Base-by-base conservation (phyloP, 106 monocot genomes). In the Dendrobium catenatum region DNA sequence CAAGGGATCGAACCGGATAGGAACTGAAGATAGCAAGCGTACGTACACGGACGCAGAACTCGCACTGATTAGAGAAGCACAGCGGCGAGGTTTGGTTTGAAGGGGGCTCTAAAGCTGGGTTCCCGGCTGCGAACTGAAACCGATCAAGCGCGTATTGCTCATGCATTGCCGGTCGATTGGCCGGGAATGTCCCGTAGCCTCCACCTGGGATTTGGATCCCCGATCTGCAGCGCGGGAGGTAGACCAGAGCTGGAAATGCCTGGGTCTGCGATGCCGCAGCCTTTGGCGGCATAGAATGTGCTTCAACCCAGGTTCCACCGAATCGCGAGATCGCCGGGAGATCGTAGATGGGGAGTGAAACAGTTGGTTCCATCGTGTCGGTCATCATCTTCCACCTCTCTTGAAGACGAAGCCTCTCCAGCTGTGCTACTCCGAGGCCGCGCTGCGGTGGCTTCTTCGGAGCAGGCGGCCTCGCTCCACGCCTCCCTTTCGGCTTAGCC, bases 81-180 rank as follows among this genome's bases (percentile, higher is more conserved):
- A 70, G 84, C 58, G 75, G 61, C 19, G 75, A 77, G 37, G 42
- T 93, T 90, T 90, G 92, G 88, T 66, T 93, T 79, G 92, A 93
- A 90, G 92, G 82, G 85, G 83, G 86, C 88, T 90, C 90, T 72
- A 67, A 76, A 31, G 59, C 3, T 1, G 78, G 73, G 11, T 7
- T 26, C 1, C 16, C 42, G 37, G 37, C 79, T 3, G 13, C 37
- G 58, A 72, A 33, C 33, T 18, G 64, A 49, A 55, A 19, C 54
- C 79, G 77, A 80, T 82, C 78, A n/a, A 77, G 11, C 8, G 19
- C 68, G 78, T 80, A 73, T 4, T 85, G 77, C 2, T 82, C 77
- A 0, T 29, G 26, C 9, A 58, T 20, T 46, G 29, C 70, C 26
- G 88, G 77, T 46, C 77, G 70, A 58, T 0, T 51, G 3, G 40